Base-by-base conservation (phyloP, 257 asterid genomes). In the Gardenia jasminoides region DNA sequence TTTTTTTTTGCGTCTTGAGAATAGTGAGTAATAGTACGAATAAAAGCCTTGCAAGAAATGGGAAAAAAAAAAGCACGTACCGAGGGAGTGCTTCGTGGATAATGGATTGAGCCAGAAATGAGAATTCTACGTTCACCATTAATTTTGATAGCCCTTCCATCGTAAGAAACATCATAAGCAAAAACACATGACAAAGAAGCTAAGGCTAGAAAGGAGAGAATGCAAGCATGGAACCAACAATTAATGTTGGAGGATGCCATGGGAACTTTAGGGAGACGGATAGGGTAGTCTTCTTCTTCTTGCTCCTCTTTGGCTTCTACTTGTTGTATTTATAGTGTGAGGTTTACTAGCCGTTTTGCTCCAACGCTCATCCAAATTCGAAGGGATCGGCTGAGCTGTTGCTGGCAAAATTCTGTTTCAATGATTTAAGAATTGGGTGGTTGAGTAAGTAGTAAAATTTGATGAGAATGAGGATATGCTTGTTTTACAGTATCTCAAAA, bases 81-180 rank as follows among this genome's bases (percentile, higher is more conserved):
- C 15, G 84, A 79, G 2, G 85, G 33, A 1, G 98, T 90, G 81
- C 98, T 93, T 46, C 98, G 84, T 7, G 98, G 97, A 78, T 93
- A 93, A 76, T 93, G 97, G 30, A 91, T 93, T 0, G 97, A 83
- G 20, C 97, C 97, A 0, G 97, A 93, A 1, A 93, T 16, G 6
- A 93, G 74, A 54, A 93, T 75, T 72, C 75, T 79, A 0, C 94
- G 87, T 46, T 88, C 68, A 0, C 97, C 97, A n/a, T 90, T 43
- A 54, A 93, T 83, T 9, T 72, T 91, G 46, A 93, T 82, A 0
- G 92, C 97, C 43, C 97, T 80, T 31, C 90, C 92, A 78, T 93
- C 95, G 31, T 89, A 85, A 2, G 91, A 85, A 13, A 93, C 90
- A 0, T 92, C 75, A 5, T 33, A 10, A 2, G 82, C 88, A 28